Evolutionary conservation across 2,329 filamentous ascomycete genomes (phyloP), one percentile per base, ranked within the genome.

Genomic region (Trichophyton rubrum): DNA sequence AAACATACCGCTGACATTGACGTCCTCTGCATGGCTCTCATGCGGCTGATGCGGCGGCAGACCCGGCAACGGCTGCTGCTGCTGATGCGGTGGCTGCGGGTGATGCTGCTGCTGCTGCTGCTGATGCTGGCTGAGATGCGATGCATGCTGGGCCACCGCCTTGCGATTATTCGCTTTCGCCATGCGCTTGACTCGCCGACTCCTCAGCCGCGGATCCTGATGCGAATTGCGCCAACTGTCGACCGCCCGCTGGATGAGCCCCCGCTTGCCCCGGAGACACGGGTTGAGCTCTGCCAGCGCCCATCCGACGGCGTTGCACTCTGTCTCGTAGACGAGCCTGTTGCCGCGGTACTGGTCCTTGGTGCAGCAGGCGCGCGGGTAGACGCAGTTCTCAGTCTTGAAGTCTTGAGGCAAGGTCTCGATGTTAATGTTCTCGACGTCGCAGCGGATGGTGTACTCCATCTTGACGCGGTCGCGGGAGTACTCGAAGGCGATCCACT

Each of bases 221-320:
- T 97, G 97, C 81, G 92, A 97, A 78, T 99, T 99, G 64, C 93
- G 84, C 93, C 93, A 97, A 78, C 91, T 96, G 75, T 99, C 93
- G 51, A 99, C 93, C 1, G 93, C 93, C 65, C 93, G 84, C 78
- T 99, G 93, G 67, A 99, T 99, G 62, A 99, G 80, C 6, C 93
- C 93, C 67, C 93, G 84, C 80, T 97, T 97, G 67, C 92, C 92
- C 64, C 92, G 85, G 62, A 97, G 81, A 61, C 89, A 88, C 6
- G 90, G 86, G 73, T 99, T 99, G 59, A 99, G 78, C 70, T 97
- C 88, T 1, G 93, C 93, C 66, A 99, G 77, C 11, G 92, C 92
- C 93, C 93, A 99, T n/a, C 93, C 93, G n/a, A 99, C 93, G 0
- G 90, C 90, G 76, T 99, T 99, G 81, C 93, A 99, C 77, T 99